Evolutionary conservation across 169 alveolate genomes (phyloP).

Genomic region (Neospora caninum): DNA sequence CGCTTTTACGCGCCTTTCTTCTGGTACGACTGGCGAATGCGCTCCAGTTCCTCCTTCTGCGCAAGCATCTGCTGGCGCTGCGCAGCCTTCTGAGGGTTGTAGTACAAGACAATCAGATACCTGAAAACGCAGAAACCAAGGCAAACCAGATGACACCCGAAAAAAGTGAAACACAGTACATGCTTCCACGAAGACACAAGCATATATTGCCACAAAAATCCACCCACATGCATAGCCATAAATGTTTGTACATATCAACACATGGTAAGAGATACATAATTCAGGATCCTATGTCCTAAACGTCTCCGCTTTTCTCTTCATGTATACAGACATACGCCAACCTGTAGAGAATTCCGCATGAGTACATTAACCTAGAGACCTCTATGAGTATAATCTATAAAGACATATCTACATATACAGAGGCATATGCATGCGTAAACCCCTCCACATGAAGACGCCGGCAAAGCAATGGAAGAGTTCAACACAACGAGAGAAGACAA

Average conservation of each 20-base stretch:
- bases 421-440: no score
- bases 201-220: neutral
- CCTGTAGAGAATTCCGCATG: no score
- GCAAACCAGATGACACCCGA: neutral
- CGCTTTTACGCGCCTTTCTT: constrained; percentile 10
- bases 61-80: constrained; percentile 83
- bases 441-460: no score
- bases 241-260: no score
- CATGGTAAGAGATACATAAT: no score
- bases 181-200: neutral
- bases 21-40: constrained; percentile 52
- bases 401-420: no score
- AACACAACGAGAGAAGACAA: neutral
- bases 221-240: neutral
- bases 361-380: no score
- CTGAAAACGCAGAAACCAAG: constrained; percentile 38
- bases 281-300: no score
- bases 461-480: no score
- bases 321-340: no score
- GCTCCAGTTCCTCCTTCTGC: constrained; percentile 77
- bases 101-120: constrained; percentile 87
- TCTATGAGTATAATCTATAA: no score
- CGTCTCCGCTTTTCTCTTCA: no score
- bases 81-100: constrained; percentile 86
- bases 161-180: neutral